phyloP scores from a whole-genome alignment of 345 rosid species.

The Mercurialis annua region DNA sequence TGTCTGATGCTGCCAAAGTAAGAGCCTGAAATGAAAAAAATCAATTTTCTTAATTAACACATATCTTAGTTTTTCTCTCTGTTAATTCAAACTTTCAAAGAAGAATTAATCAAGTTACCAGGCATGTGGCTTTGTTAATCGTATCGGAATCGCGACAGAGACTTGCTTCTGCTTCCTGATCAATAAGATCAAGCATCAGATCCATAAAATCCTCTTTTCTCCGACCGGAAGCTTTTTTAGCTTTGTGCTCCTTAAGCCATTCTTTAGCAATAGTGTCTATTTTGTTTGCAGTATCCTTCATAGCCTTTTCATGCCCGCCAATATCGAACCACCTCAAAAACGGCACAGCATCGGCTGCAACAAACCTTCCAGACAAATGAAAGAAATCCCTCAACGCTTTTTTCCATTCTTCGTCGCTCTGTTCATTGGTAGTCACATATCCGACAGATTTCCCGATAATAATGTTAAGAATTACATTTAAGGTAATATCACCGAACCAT shows the following conservation, averaged over 20 bases:
- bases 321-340: slow-evolving; percentile 12
- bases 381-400: slow-evolving; percentile 1
- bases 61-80: too few relatives aligned
- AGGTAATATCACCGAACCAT: slow-evolving; percentile 29
- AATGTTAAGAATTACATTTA: too few relatives aligned
- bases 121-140: slow-evolving; percentile 29
- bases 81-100: too few relatives aligned
- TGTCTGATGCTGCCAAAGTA: too few relatives aligned
- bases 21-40: too few relatives aligned
- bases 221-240: neutral
- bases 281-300: neutral
- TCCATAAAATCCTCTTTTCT: too few relatives aligned
- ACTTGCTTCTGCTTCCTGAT: neutral
- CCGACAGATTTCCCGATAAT: slow-evolving; percentile 21
- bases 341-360: neutral
- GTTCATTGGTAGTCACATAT: neutral
- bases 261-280: neutral
- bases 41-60: too few relatives aligned
- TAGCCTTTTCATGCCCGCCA: neutral
- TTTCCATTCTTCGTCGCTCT: neutral
- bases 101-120: slow-evolving; percentile 13
- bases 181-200: too few relatives aligned
- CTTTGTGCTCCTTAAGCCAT: neutral
- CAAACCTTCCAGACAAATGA: neutral
- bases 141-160: slow-evolving; percentile 19